Base-by-base conservation (phyloP, 129 eudicot species). In the Tagetes patula region DNA sequence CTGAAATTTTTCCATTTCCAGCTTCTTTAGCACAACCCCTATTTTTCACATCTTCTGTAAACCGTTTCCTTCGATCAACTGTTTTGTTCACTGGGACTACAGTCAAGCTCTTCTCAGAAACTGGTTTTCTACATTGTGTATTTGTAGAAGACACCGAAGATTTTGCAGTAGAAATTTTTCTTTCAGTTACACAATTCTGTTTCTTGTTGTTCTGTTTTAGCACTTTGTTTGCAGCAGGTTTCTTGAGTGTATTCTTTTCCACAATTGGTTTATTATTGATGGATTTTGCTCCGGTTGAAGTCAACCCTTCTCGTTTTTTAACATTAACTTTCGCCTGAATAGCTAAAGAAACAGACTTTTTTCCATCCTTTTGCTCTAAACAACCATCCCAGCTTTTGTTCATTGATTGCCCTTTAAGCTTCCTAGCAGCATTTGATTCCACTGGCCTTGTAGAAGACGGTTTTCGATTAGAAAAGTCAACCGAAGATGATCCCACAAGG, bases 261-360 rank as follows among this genome's bases (percentile, higher is more conserved):
- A 32, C 46, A 47, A 34, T 70, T 27, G 81, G 63, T 81, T 83
- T 87, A 66, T 81, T 78, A 50, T 46, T 65, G 30, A 41, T n/a
- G 32, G 67, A 10, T 55, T 85, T 81, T 6, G 75, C 38, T 30
- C 78, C 81, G 8, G 11, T 8, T 30, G 47, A 73, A 65, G 71
- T 74, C 73, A 82, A 41, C 7, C 91, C 88, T 73, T 83, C 92
- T 79, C 99, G 81, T 83, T 82, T 94, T 81, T 83, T 89, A 81
- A 94, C 96, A 52, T 94, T 94, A 43, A 82, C 96, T 82, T 94
- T 94, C 3, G 99, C 99, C 68, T 88, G 96, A 58, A 94, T 47
- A 31, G 97, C 97, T 69, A 94, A 91, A 11, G 96, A 88, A 67
- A 94, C 76, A 0, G 97, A 88, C 41, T 83, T 94, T 82, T 81